phyloP scores from a whole-genome alignment of 306 rosid species.

The Calophaca sinica region DNA sequence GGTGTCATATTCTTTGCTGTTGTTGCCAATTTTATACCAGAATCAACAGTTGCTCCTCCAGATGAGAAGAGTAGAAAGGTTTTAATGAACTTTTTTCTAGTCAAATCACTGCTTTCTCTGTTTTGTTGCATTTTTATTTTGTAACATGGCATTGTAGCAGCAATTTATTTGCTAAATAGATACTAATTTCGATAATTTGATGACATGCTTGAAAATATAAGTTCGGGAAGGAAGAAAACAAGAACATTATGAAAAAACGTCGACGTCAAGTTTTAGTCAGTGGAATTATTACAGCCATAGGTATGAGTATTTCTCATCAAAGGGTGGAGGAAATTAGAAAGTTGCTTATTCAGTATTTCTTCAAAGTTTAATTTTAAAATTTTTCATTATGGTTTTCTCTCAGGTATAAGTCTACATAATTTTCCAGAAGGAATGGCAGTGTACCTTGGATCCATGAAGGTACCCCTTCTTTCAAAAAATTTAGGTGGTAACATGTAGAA shows the following conservation, averaged over 20 bases:
- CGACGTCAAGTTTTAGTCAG: slow-evolving; percentile 88
- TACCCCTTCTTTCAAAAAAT: slow-evolving; percentile 35
- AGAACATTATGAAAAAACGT: slow-evolving; percentile 76
- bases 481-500: slow-evolving; percentile 25
- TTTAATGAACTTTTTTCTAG: slow-evolving; percentile 20
- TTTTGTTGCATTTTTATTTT: slow-evolving; percentile 24
- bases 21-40: slow-evolving; percentile 82
- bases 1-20: slow-evolving; percentile 90
- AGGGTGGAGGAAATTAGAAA: background rate
- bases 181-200: slow-evolving; percentile 46
- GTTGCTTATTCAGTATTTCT: no score
- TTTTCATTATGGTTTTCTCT: slow-evolving; percentile 14
- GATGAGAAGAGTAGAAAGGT: slow-evolving; percentile 75
- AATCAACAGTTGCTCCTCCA: slow-evolving; percentile 77
- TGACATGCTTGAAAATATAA: slow-evolving; percentile 58
- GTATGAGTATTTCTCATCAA: slow-evolving; percentile 43
- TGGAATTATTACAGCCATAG: slow-evolving; percentile 91
- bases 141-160: slow-evolving; percentile 27
- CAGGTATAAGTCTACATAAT: slow-evolving; percentile 93
- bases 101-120: slow-evolving; percentile 16
- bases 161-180: background rate
- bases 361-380: background rate
- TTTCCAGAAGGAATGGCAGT: slow-evolving; percentile 99
- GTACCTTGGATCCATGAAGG: slow-evolving; percentile 97
- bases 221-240: slow-evolving; percentile 69